Percentiles rank a stretch among this genome's conserved stretches.
Evolutionary conservation across 208 protist species (phyloP).

Genomic region (Crithidia brevicula): DNA sequence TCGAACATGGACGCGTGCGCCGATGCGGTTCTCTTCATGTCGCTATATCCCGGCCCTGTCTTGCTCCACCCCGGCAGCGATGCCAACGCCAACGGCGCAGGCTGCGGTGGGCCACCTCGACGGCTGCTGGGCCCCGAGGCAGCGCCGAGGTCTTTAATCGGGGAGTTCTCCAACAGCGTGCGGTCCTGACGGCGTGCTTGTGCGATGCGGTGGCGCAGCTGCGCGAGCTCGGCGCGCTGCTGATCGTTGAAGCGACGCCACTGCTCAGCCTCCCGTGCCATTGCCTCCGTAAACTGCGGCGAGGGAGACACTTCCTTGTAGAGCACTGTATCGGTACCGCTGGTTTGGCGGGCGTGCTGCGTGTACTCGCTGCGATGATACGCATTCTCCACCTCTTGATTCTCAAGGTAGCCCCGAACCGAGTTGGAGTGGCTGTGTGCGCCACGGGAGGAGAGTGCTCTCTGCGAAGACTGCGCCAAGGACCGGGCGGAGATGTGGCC

Average conservation of each 20-base stretch:
- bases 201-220: slow-evolving; percentile 42
- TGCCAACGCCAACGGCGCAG: not conserved
- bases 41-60: not conserved
- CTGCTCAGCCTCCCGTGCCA: slow-evolving; percentile 32
- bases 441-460: too few species aligned
- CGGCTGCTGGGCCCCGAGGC: not conserved
- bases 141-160: not conserved
- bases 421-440: not conserved
- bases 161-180: slow-evolving; percentile 30
- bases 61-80: slow-evolving; percentile 5
- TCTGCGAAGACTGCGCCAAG: too few species aligned
- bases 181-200: slow-evolving; percentile 43
- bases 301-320: not conserved
- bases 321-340: not conserved
- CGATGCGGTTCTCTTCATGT: not conserved
- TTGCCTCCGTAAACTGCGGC: not conserved
- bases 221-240: slow-evolving; percentile 49
- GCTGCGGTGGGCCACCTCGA: not conserved
- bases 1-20: not conserved
- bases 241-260: slow-evolving; percentile 65
- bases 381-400: slow-evolving; percentile 13
- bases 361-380: slow-evolving; percentile 2
- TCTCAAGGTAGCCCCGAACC: slow-evolving; percentile 2
- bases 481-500: not conserved
- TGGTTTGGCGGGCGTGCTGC: not conserved